Base-by-base conservation (phyloP, 2,329 filamentous ascomycete genomes). In the Curvularia sp. region DNA sequence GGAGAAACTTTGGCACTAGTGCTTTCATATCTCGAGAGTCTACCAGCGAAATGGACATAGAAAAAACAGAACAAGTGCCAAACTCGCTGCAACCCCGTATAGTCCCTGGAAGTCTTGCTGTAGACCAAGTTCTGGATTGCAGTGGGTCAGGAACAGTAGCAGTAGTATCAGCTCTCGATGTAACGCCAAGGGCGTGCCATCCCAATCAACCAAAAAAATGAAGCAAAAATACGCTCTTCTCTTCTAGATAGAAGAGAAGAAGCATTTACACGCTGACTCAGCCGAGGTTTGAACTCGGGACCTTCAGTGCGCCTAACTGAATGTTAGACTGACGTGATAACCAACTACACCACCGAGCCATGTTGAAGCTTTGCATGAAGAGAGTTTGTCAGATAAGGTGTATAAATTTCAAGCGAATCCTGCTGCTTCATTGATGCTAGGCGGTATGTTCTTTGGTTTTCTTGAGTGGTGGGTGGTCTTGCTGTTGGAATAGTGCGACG, bases 261-360 rank as follows among this genome's bases (percentile, higher is more conserved):
- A 13, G n/a, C 13, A 10, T 22, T n/a, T 30, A 9, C 12, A 28
- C 33, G 48, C 35, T 50, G 48, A 50, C 48, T 50, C 48, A 50
- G 48, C 48, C 48, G 48, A 50, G 48, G 48, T 50, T 50, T 50
- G 48, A 50, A 50, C 48, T 50, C 48, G 48, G 48, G 48, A 50
- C 48, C 48, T 50, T 50, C 48, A 50, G 48, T 50, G 48, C 22
- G 30, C 26, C 48, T 50, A 50, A 50, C 48, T 49, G 48, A 49
- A 24, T 79, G 77, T 79, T 78, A 78, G 76, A 79, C 77, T 78
- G 71, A 78, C 75, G 77, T 79, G 76, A 78, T 78, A 78, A 79
- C 76, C 77, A 78, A 78, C 77, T 79, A 79, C 77, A 79, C 77
- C 74, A 76, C 58, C 69, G 66, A 72, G 63, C 70, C 70, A 55